phyloP scores from a whole-genome alignment of 2,329 filamentous ascomycete species.

The Phaeosphaeria sp. region DNA sequence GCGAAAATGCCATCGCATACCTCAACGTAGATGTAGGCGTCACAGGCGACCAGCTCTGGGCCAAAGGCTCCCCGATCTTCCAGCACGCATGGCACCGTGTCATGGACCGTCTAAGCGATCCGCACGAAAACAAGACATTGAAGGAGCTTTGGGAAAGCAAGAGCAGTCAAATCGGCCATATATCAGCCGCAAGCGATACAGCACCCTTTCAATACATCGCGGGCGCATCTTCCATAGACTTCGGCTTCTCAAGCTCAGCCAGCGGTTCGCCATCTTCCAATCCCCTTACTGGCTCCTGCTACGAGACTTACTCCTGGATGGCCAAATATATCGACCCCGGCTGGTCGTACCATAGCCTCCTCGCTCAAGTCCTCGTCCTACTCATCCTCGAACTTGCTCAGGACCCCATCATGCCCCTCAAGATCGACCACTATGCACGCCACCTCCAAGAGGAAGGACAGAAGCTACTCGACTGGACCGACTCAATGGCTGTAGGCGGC shows the following conservation, averaged over 20 bases:
- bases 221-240: constrained; percentile 85
- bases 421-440: constrained; percentile 75
- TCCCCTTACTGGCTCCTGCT: constrained; percentile 81
- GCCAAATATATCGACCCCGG: constrained; percentile 77
- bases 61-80: constrained; percentile 82
- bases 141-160: constrained; percentile 76
- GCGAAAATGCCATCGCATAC: constrained; percentile 80
- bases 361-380: constrained; percentile 80
- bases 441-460: constrained; percentile 69
- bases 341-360: constrained; percentile 78
- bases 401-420: constrained; percentile 80
- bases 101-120: constrained; percentile 76
- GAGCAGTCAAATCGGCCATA: constrained; percentile 65
- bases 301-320: constrained; percentile 91
- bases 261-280: constrained; percentile 47
- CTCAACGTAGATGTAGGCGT: constrained; percentile 90
- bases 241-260: constrained; percentile 70
- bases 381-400: constrained; percentile 87
- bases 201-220: constrained; percentile 91
- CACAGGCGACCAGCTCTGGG: constrained; percentile 75
- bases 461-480: constrained; percentile 69
- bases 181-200: constrained; percentile 81
- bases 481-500: constrained; percentile 53
- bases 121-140: constrained; percentile 72
- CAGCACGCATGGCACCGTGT: constrained; percentile 73